Evolutionary conservation across 306 rosid genomes (phyloP), one percentile per base, ranked within the genome.

Genomic region (Biancaea sappan): DNA sequence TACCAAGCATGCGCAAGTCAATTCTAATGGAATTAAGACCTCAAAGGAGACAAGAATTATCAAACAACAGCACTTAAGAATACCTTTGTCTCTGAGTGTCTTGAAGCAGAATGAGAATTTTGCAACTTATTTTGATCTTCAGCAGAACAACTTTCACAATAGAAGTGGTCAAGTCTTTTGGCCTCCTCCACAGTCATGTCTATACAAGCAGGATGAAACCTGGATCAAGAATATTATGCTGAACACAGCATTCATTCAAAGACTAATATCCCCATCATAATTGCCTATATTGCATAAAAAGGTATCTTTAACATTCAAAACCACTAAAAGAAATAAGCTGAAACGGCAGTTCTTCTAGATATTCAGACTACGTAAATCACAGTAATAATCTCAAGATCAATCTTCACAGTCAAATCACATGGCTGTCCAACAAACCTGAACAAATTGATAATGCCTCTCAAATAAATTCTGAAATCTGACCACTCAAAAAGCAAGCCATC

Each of bases 191-290:
- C 86, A 61, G 90, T 87, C 99, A 95, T 95, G 90, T 95, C 96
- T 88, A 95, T 90, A 87, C 99, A 95, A 79, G 91, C 89, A 85
- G 99, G 99, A 81, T 95, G 99, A 81, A 95, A 95, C 99, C 99
- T 95, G 91, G 80, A 94, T 83, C 79, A 89, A 82, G 65, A 83
- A 78, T 54, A 79, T 68, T 67, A 78, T 75, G 88, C 66, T 78
- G 72, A 86, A 84, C 63, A 82, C 53, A 62, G 65, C 72, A 81
- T 79, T 63, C 62, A 53, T 51, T 71, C 59, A 76, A 74, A 71
- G 21, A 38, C 69, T 68, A 54, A 71, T 46, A 76, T 28, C 16
- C 38, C 41, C 26, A 74, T 26, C 40, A 61, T 19, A 46, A 38
- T 66, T 44, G 25, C 61, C 48, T 58, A 16, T 68, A 46, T 44